Base-by-base conservation (phyloP, 2,329 filamentous ascomycete species). In the Hypoxylon sp. region DNA sequence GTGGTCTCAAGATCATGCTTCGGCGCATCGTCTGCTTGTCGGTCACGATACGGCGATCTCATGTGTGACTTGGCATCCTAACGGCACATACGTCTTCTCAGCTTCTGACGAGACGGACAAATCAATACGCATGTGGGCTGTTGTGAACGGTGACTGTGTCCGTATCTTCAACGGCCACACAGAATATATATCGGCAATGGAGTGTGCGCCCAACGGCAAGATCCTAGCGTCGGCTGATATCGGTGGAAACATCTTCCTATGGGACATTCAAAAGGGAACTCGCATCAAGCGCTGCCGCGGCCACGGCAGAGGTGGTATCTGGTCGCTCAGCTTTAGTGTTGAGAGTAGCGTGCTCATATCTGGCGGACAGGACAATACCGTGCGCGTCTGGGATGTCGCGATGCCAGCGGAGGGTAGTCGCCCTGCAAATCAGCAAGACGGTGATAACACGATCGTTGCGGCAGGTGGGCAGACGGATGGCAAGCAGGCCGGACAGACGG, bases 11-110 rank as follows among this genome's bases (percentile, higher is more conserved):
- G 94, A 97, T 74, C 92, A 97, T 70, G 94, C 96, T 44, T 93
- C 93, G 22, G 92, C 93, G 9, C 88, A 96, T 67, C 90, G 96
- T 44, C 87, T 98, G 50, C 90, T 97, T 67, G 92, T 95, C 2
- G 96, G 96, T 0, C 96, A 99, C 75, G 94, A 98, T 71, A 93
- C 93, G 18, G 91, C 93, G 71, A 92, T 97, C n/a, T 96, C 96
- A 53, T 89, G 90, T 44, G 85, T 97, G n/a, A 85, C 91, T 12
- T 99, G 96, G 89, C 96, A 99, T 74, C 93, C 95, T 0, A 99
- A 99, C 76, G 93, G 93, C 16, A 88, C 91, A 4, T 99, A 98
- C 73, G 83, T 97, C 45, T 97, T 99, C 78, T 97, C 96, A 0
- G 93, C 92, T 2, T 96, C 93, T 11, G 92, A 92, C 70, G 94